A percentile compares a stretch with the other conserved stretches of the same genome.
phyloP scores from a whole-genome alignment of 2,329 filamentous ascomycete genomes.

The Penicillium sp. region DNA sequence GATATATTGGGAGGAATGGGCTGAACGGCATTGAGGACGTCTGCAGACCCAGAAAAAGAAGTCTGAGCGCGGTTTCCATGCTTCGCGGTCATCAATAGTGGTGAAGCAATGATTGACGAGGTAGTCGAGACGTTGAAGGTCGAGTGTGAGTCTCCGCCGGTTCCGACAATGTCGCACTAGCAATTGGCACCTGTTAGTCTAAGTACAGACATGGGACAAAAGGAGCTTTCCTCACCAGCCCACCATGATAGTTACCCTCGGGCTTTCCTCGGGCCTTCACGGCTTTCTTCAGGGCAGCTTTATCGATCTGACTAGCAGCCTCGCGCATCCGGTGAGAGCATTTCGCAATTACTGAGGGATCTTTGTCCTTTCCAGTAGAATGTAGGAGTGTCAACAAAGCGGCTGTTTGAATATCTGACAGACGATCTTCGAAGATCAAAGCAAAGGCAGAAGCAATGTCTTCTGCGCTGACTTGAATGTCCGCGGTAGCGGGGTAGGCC shows the following conservation, averaged over 20 bases:
- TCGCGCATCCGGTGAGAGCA: constrained; percentile 79
- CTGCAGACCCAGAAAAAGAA: constrained; percentile 90
- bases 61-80: constrained; percentile 95
- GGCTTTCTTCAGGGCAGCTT: constrained; percentile 54
- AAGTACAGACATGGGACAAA: neutral
- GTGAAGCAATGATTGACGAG: constrained; percentile 82
- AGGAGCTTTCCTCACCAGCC: constrained; percentile 59
- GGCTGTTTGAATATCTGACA: constrained; percentile 83
- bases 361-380: constrained; percentile 79
- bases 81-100: constrained; percentile 80
- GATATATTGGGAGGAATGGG: constrained; percentile 68
- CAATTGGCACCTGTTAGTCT: neutral
- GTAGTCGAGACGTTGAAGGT: constrained; percentile 99
- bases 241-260: constrained; percentile 73
- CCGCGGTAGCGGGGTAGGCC: constrained; percentile 42
- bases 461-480: constrained; percentile 58
- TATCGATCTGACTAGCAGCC: constrained; percentile 68
- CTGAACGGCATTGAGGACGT: constrained; percentile 72
- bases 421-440: constrained; percentile 81
- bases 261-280: constrained; percentile 57
- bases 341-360: constrained; percentile 77
- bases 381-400: constrained; percentile 86
- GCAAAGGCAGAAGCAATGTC: constrained; percentile 89
- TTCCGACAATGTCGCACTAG: constrained; percentile 92
- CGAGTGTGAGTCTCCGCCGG: constrained; percentile 90